Evolutionary conservation across 139 green algal genomes (phyloP).

Genomic region (Closterium sp.): DNA sequence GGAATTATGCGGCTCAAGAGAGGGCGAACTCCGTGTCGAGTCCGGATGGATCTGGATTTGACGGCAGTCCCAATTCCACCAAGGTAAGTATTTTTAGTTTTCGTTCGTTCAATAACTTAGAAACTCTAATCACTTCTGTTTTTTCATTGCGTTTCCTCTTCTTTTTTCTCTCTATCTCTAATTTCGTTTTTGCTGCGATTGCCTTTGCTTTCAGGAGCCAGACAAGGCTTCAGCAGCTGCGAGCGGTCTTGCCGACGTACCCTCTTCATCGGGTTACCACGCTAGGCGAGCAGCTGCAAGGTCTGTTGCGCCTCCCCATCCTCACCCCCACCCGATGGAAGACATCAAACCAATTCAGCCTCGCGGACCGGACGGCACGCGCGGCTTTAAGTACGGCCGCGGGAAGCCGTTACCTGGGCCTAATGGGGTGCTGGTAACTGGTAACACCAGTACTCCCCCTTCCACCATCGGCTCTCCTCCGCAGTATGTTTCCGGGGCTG

Average conservation of each 20-base stretch:
- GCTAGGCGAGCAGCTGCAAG: background rate
- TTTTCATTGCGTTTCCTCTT: background rate
- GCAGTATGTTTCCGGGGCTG: background rate
- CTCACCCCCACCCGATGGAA: background rate
- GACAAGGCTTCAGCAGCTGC: background rate
- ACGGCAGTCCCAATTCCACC: background rate
- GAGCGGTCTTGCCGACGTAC: background rate
- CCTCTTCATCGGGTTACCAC: background rate
- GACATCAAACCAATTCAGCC: background rate
- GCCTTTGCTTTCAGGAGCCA: background rate
- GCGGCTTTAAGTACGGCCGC: conserved; percentile 18
- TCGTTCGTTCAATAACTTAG: too few relatives aligned
- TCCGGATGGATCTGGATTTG: background rate
- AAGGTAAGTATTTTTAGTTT: background rate
- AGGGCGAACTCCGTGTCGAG: background rate
- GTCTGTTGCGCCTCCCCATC: background rate
- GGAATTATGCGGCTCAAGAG: background rate
- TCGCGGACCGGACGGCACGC: conserved; percentile 1
- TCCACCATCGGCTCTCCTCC: background rate
- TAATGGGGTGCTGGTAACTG: background rate
- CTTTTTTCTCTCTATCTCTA: background rate
- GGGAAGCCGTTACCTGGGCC: background rate
- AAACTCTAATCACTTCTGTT: background rate
- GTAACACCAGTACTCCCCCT: background rate
- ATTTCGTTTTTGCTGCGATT: too few relatives aligned